A percentile compares a stretch with the other conserved stretches of the same genome.
These are phyloP conservation scores for Barnettozyma populi DNA, from an alignment of 805 yeast species.

Conservation along the genomic window DNA sequence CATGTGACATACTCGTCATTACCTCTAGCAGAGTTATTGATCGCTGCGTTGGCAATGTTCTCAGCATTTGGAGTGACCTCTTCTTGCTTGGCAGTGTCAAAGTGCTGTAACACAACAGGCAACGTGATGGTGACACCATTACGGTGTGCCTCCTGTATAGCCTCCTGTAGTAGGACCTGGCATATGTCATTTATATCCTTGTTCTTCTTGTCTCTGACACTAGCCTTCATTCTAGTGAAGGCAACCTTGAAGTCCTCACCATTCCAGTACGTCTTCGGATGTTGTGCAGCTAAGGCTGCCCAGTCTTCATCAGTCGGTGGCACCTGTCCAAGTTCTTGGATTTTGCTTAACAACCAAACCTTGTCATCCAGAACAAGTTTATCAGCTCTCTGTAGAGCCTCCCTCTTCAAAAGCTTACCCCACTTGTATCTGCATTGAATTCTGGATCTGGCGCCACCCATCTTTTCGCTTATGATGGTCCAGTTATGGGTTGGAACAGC, in stretches of 20 bases:
- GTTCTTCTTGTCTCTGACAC: conserved; percentile 43
- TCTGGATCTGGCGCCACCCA: conserved; percentile 85
- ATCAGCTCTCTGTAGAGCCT: conserved; percentile 40
- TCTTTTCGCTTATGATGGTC: conserved; percentile 84
- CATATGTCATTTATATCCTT: conserved; percentile 33
- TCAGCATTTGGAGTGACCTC: conserved; percentile 6
- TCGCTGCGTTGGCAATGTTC: conserved; percentile 16
- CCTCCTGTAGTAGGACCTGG: conserved; percentile 22
- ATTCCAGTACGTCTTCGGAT: conserved; percentile 45
- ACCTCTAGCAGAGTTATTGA: conserved; percentile 10
- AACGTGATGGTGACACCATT: conserved; percentile 15
- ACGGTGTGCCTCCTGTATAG: conserved; percentile 16
- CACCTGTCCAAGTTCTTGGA: conserved; percentile 38
- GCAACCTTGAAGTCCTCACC: conserved; percentile 57
- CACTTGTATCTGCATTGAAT: conserved; percentile 95
- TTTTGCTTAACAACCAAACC: conserved; percentile 42
- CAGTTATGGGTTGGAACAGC: conserved; percentile 60
- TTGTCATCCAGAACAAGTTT: conserved; percentile 42
- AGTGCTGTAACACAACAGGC: conserved; percentile 21
- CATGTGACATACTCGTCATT: conserved; percentile 8
- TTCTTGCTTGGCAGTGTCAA: conserved; percentile 3
- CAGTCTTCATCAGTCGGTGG: conserved; percentile 45
- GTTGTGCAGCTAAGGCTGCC: conserved; percentile 46
- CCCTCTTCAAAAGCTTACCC: conserved; percentile 72
- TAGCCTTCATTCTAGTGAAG: conserved; percentile 53